Conservation (phyloP, 2,329 filamentous ascomycete species). For the Dryadomyces sulphureus region DNA sequence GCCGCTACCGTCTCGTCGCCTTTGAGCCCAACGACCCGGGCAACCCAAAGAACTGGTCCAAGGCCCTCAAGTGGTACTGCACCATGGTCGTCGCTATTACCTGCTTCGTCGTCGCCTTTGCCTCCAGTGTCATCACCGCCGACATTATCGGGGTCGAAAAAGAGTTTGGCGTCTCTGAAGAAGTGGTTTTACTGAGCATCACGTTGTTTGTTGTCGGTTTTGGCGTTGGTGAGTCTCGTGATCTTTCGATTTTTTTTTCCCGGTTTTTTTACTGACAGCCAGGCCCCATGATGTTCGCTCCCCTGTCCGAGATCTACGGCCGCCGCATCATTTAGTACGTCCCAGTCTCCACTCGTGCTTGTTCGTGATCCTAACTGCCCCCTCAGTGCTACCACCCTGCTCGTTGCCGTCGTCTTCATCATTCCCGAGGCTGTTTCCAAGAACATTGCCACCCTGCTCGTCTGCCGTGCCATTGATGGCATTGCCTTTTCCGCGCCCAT, state of each 20-base stretch:
- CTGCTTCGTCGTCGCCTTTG: constrained; percentile 60
- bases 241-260: neutral
- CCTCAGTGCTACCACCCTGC: constrained; percentile 41
- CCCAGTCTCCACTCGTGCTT: neutral
- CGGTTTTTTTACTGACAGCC: neutral
- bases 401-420: constrained; percentile 61
- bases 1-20: constrained; percentile 37
- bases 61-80: constrained; percentile 64
- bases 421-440: constrained; percentile 65
- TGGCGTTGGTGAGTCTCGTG: constrained; percentile 40
- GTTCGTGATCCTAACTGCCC: neutral
- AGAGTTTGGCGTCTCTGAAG: constrained; percentile 53
- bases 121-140: constrained; percentile 63
- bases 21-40: constrained; percentile 58
- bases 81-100: constrained; percentile 73
- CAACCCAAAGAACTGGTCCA: constrained; percentile 79
- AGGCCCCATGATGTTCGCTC: constrained; percentile 67
- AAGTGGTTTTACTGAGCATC: constrained; percentile 58
- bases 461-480: constrained; percentile 64
- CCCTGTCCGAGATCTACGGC: constrained; percentile 60
- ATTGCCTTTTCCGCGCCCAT: constrained; percentile 78
- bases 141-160: constrained; percentile 50
- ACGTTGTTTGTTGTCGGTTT: constrained; percentile 72
- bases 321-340: constrained; percentile 53
- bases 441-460: constrained; percentile 63